phyloP scores from a whole-genome alignment of 2,329 filamentous ascomycete species.

The Stylonectria norvegica region DNA sequence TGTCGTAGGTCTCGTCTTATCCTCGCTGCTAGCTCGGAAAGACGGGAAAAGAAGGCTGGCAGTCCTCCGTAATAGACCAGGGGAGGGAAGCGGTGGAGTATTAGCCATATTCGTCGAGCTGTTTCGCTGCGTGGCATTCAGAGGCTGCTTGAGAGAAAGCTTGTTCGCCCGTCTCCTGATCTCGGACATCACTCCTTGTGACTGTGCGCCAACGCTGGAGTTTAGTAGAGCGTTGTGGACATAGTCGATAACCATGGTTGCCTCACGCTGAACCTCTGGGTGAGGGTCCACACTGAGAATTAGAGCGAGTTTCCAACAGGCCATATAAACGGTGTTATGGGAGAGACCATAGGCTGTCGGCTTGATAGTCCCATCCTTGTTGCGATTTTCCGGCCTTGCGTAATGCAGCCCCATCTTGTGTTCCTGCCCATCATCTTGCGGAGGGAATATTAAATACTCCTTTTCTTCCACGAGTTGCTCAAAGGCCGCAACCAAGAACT shows the following conservation, averaged over 20 bases:
- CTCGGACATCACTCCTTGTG: constrained; percentile 71
- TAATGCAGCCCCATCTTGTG: constrained; percentile 64
- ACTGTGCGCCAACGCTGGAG: constrained; percentile 69
- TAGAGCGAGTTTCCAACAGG: constrained; percentile 90
- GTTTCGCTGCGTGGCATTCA: constrained; percentile 42
- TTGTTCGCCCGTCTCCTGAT: constrained; percentile 54
- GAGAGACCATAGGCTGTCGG: constrained; percentile 59
- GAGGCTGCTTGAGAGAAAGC: constrained; percentile 44
- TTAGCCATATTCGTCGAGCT: constrained; percentile 37
- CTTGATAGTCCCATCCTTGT: constrained; percentile 57
- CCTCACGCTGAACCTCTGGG: constrained; percentile 85
- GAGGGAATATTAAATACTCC: constrained; percentile 59
- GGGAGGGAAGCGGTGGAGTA: constrained; percentile 48
- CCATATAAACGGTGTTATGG: constrained; percentile 85
- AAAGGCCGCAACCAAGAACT: constrained; percentile 86
- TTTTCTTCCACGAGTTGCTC: constrained; percentile 86
- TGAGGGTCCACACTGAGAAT: constrained; percentile 92
- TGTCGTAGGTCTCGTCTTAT: constrained; percentile 36
- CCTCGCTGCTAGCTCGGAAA: constrained; percentile 51
- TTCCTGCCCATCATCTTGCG: constrained; percentile 53
- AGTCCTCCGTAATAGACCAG: constrained; percentile 59
- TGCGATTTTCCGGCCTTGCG: constrained; percentile 52
- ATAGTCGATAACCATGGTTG: constrained; percentile 80
- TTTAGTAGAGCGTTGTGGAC: constrained; percentile 74
- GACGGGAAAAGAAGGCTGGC: constrained; percentile 62